Evolutionary conservation across 306 rosid genomes (phyloP), one percentile per base, ranked within the genome.

Genomic region (Vicia villosa): DNA sequence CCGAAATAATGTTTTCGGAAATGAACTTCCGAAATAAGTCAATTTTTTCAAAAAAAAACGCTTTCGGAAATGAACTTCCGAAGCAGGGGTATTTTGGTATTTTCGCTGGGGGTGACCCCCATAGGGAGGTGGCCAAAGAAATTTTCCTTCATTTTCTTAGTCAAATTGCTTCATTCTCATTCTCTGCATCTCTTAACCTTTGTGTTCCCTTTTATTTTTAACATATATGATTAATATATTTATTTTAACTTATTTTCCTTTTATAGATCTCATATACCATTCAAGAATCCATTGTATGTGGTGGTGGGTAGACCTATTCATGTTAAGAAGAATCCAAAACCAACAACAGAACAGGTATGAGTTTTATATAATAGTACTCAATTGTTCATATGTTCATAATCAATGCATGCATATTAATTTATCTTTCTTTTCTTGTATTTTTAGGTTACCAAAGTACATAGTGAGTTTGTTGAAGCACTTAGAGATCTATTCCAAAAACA

Each of bases 221-320:
- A 5, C 8, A 32, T 32, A 8, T 32, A 52, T n/a, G n/a, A n/a
- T n/a, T n/a, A n/a, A n/a, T n/a, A n/a, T n/a, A n/a, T n/a, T n/a
- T n/a, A n/a, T n/a, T n/a, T n/a, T n/a, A n/a, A n/a, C n/a, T n/a
- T n/a, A n/a, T n/a, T n/a, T n/a, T n/a, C n/a, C n/a, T n/a, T n/a
- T 81, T 77, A 21, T 21, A 89, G 96, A 74, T 74, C 96, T 55
- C 98, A 89, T 13, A 6, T 92, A 40, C 98, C 98, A 8, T 82
- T 51, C 74, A 83, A 82, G 63, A 78, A 45, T 38, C 89, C 88
- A 26, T 80, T 92, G 96, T 82, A 89, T 65, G 83, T 88, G 56
- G 96, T 79, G 4, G 96, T 92, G 17, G 98, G 98, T 12, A 88
- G 69, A 79, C 96, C 96, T 64, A 89, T 89, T 21, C 82, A 86